Base-by-base conservation (phyloP, 441 rosid genomes). In the Aleurites moluccanus region DNA sequence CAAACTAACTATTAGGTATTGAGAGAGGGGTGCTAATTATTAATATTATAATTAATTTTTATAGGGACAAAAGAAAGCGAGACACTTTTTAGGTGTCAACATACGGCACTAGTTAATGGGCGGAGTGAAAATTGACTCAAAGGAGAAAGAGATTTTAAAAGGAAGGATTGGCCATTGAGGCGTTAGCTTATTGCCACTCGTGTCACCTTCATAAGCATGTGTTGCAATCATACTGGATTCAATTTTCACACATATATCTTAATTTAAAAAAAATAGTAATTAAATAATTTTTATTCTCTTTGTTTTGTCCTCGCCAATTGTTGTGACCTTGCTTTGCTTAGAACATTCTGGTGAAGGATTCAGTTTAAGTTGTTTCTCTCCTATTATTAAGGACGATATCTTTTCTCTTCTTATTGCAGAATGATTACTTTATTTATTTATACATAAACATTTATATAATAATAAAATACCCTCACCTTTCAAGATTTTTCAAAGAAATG, bases 141-240 rank as follows among this genome's bases (percentile, higher is more conserved):
- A 53, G 38, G 42, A 38, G 45, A 28, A 35, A 57, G 44, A 33
- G 42, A 30, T 62, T 3, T 71, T 0, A 10, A 55, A 69, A 21
- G 38, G 27, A 49, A 33, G 18, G 52, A 27, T 55, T 14, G 20
- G 56, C 30, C 62, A 55, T 10, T 30, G 60, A 28, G 44, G 56
- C 68, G 2, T 50, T 59, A 52, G 49, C 21, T 60, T 62, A 50
- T 6, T 52, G 68, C 49, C 50, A 64, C 42, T 80, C 42, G 45
- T 64, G 75, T 73, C 75, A 38, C 68, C 50, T 45, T 72, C 75
- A 53, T 25, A 5, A 11, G 23, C 73, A 76, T 72, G 69, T 33
- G 74, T 56, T 45, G 27, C 40, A 11, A 53, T 65, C 69, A 30
- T 73, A 63, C n/a, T 30, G 72, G 42, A 67, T 0, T 27, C 40